Conservation (phyloP, 805 yeast species). For the Clavispora phyllophila region DNA sequence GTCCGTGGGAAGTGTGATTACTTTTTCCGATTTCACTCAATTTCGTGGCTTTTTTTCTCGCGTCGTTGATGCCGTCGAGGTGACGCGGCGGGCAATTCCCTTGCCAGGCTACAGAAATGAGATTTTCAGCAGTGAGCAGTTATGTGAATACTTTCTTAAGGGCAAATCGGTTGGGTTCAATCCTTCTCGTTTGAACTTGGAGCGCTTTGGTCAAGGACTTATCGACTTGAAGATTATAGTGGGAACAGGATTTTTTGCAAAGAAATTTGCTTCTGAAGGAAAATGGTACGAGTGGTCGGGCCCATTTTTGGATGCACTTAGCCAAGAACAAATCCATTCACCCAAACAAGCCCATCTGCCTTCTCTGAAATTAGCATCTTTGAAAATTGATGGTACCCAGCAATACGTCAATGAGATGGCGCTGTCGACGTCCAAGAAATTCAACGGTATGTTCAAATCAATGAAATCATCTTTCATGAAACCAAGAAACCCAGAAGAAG, state of each 20-base stretch:
- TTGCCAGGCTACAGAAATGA: conserved; percentile 38
- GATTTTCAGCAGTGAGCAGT: conserved; percentile 34
- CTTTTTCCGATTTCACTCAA: conserved; percentile 13
- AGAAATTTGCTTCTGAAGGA: conserved; percentile 36
- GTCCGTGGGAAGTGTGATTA: conserved; percentile 21
- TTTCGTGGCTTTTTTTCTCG: conserved; percentile 20
- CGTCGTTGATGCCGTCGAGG: conserved; percentile 20
- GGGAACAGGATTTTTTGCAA: conserved; percentile 28
- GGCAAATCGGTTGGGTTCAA: conserved; percentile 27
- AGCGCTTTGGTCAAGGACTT: conserved; percentile 37
- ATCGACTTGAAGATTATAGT: conserved; percentile 29
- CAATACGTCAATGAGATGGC: conserved; percentile 20
- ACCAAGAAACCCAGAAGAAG: conserved; percentile 24
- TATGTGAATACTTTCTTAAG: conserved; percentile 24
- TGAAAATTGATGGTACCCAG: conserved; percentile 11
- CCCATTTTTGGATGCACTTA: conserved; percentile 17
- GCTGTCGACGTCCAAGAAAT: conserved; percentile 21
- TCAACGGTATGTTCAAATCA: conserved; percentile 29
- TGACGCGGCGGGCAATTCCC: conserved; percentile 29
- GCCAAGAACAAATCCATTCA: background rate
- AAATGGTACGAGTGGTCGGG: conserved; percentile 45
- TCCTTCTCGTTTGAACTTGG: conserved; percentile 33
- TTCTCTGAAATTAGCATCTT: background rate
- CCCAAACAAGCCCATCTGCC: background rate
- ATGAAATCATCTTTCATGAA: conserved; percentile 29